Evolutionary conservation across 768 basidiomycete genomes (phyloP), one percentile per base, ranked within the genome.

Genomic region (Rubroboletus pulcherrimus): DNA sequence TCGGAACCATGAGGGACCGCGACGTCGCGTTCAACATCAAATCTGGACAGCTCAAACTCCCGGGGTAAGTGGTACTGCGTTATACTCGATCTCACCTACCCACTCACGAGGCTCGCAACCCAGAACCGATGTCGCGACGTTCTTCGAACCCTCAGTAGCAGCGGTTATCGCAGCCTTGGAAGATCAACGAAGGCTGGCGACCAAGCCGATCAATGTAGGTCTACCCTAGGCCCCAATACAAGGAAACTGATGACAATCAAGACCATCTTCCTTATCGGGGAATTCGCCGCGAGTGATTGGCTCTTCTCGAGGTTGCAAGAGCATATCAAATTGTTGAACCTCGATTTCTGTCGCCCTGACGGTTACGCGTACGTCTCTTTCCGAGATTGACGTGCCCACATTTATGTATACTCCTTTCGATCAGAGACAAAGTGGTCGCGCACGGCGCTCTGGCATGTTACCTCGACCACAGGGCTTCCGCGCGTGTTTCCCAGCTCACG

Each of bases 271-370:
- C 66, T 79, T 14, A 72, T 78, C 17, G 78, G 78, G 8, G 76
- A 77, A 7, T 78, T 79, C 43, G 73, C 75, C 7, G 74, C 74
- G 8, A 79, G 69, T 45, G 73, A 77, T 46, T 79, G 74, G 73
- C 68, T 79, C 12, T 78, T 74, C 35, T 55, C 60, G 12, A 68
- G 43, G 26, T 52, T 78, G 17, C 62, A 69, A 37, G 53, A 44
- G 1, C 60, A 69, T 2, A 61, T 83, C 19, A 64, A 56, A 19
- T 66, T 69, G 0, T 52, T 71, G 10, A 69, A 72, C 2, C 49
- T 82, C 34, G 67, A 72, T n/a, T 70, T 84, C 37, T 73, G 75
- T 52, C 74, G 81, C 4, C 82, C 81, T 7, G 80, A 82, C 51
- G 74, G 74, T 33, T 77, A 80, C 60, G 73, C 81, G 83, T 81